Evolutionary conservation across 164 flowering plant species (phyloP).

Genomic region (Aristolochia contorta): DNA sequence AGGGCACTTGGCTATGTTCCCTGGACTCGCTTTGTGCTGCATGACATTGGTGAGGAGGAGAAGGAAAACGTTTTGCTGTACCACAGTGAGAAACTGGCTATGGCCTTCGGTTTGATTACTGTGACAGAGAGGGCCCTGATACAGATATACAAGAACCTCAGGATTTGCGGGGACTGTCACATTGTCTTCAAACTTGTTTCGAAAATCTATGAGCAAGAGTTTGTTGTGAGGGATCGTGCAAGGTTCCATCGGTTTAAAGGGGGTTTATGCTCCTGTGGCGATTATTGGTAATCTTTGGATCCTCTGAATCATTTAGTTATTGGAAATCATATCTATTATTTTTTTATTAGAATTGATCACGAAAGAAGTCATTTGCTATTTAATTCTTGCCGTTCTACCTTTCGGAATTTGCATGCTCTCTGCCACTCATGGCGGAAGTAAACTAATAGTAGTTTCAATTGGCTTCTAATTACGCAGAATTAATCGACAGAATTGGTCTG

Average conservation of each 20-base stretch:
- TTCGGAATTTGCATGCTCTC: too few relatives aligned
- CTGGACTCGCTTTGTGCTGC: constrained; percentile 59
- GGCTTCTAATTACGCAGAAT: too few relatives aligned
- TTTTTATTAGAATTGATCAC: too few relatives aligned
- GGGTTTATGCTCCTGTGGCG: constrained; percentile 75
- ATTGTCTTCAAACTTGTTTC: constrained; percentile 63
- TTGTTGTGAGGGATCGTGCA: constrained; percentile 72
- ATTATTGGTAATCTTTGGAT: constrained; percentile 48
- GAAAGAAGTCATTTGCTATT: too few relatives aligned
- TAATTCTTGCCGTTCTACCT: too few relatives aligned
- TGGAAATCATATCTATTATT: too few relatives aligned
- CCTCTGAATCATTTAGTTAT: too few relatives aligned
- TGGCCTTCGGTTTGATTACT: constrained; percentile 71
- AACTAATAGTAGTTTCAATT: too few relatives aligned
- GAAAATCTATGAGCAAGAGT: constrained; percentile 59
- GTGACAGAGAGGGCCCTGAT: constrained; percentile 39
- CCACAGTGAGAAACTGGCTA: constrained; percentile 90
- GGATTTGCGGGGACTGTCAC: constrained; percentile 92
- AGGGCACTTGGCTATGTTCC: constrained; percentile 58
- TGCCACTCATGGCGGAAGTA: too few relatives aligned
- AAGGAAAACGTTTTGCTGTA: constrained; percentile 66
- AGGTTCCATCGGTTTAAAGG: constrained; percentile 68
- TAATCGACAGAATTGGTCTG: too few relatives aligned
- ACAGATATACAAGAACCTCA: constrained; percentile 75
- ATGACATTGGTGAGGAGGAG: constrained; percentile 86